These are phyloP conservation scores for Lenwebbia sp. DNA, from an alignment of 345 rosid species.

Conservation along the genomic window DNA sequence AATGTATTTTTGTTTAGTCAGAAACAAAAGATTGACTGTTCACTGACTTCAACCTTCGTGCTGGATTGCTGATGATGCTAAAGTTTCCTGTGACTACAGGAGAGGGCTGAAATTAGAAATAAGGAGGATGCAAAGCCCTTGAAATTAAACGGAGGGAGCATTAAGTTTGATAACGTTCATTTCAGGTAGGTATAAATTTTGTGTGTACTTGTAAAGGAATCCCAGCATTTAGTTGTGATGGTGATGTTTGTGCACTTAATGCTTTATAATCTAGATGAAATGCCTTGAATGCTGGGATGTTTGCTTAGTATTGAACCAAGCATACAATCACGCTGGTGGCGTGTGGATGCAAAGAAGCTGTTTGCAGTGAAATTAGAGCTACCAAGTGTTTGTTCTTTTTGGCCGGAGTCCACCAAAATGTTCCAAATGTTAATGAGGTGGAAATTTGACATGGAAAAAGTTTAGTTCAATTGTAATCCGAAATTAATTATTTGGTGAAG, in stretches of 20 bases:
- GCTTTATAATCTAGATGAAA: background rate
- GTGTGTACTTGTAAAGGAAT: background rate
- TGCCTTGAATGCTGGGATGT: background rate
- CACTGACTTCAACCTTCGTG: background rate
- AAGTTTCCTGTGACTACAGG: constrained; percentile 29
- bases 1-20: background rate
- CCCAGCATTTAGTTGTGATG: background rate
- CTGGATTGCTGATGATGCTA: background rate
- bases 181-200: constrained; percentile 47
- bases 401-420: background rate
- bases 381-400: background rate
- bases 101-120: constrained; percentile 69
- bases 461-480: background rate
- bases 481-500: background rate
- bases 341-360: background rate
- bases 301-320: background rate
- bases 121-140: constrained; percentile 60
- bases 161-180: constrained; percentile 75
- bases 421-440: background rate
- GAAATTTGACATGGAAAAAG: background rate
- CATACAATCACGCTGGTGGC: background rate
- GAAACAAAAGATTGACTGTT: background rate
- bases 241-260: background rate
- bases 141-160: constrained; percentile 65
- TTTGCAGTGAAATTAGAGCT: background rate